Evolutionary conservation across 2,329 filamentous ascomycete genomes (phyloP), one percentile per base, ranked within the genome.

Genomic region (Colletotrichum kahawae): DNA sequence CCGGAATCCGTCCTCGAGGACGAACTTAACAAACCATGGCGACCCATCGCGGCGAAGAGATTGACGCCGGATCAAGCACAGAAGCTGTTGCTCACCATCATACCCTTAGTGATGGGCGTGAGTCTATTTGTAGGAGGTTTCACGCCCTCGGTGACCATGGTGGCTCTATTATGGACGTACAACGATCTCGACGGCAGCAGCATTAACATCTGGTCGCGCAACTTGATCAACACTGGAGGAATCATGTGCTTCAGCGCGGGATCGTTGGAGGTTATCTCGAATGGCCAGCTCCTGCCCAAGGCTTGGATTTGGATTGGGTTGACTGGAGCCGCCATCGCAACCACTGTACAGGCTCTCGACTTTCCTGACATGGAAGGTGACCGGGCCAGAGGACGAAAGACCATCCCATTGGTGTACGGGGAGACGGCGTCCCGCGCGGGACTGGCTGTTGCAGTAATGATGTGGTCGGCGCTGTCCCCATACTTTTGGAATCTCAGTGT

Each of bases 1-100:
- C 66, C 76, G 0, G 75, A 77, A 2, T 77, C 80, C 0, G 68
- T 82, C 13, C 34, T 78, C 2, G 82, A 83, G 29, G 82, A 83
- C 57, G 14, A 67, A 0, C 67, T 78, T 14, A 83, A 83, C 74
- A 82, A 83, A 67, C 82, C 82, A 2, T 83, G 82, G 82, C 74
- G 82, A 4, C 78, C 82, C 0, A 70, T 83, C 2, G 80, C 81
- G 21, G 77, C 77, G 6, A 67, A 73, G 1, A 78, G 79, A 1
- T 36, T 82, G 57, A 78, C 81, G 12, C 31, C 73, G 4, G 77
- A 77, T 3, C 77, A 82, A 36, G 79, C 82, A 1, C 79, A 80
- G 5, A 71, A 62, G 6, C 43, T 73, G 43, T 77, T 84, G 16
- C 77, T 83, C 7, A 27, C 71, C 4, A 57, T 76, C 4, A 78